phyloP scores from a whole-genome alignment of 1,284 basidiomycete species.

The Chiua sp. region DNA sequence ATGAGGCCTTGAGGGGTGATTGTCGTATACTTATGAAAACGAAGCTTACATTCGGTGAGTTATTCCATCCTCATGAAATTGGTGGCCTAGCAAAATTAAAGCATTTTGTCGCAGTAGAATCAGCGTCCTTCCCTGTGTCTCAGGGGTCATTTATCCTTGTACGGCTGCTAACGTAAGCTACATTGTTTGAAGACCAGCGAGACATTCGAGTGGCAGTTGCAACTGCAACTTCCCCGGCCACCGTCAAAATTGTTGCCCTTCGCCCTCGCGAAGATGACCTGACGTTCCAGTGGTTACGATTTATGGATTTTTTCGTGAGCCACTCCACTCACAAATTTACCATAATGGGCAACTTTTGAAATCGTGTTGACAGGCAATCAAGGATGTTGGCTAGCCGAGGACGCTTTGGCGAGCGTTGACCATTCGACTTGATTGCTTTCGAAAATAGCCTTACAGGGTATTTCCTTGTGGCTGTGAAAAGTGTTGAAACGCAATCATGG shows the following conservation, averaged over 20 bases:
- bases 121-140: not conserved
- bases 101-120: too few relatives aligned
- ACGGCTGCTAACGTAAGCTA: conserved; percentile 12
- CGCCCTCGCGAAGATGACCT: conserved; percentile 4
- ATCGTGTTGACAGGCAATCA: conserved; percentile 9
- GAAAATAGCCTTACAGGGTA: conserved; percentile 19
- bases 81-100: too few relatives aligned
- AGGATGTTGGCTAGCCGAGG: conserved; percentile 8
- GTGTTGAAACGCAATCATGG: conserved; percentile 30
- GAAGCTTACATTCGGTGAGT: too few relatives aligned
- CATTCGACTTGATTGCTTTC: conserved; percentile 23
- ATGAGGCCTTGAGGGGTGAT: too few relatives aligned
- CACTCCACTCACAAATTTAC: conserved; percentile 25
- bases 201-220: not conserved
- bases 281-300: conserved; percentile 1
- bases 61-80: too few relatives aligned
- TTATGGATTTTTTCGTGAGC: conserved; percentile 15
- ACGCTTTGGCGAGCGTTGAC: conserved; percentile 5
- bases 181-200: not conserved
- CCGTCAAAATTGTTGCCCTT: not conserved
- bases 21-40: too few relatives aligned
- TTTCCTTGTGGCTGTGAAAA: conserved; percentile 27
- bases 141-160: conserved; percentile 11
- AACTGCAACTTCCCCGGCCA: not conserved
- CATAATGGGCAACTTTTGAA: conserved; percentile 25